Conservation (phyloP, 345 rosid species). For the Citrus glauca region DNA sequence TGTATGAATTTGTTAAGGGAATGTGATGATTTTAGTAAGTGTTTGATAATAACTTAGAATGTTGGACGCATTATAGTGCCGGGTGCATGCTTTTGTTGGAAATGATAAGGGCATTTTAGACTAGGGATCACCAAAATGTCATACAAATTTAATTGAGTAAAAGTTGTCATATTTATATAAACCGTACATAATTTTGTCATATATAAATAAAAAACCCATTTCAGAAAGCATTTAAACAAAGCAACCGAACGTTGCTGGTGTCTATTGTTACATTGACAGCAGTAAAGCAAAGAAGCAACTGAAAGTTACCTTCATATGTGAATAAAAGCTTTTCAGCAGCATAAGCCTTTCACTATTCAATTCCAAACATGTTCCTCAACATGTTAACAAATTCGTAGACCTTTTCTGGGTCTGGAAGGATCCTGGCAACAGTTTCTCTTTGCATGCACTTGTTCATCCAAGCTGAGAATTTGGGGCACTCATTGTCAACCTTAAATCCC, state of each 20-base stretch:
- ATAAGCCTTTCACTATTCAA: conserved; percentile 8
- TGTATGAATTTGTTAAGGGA: too few relatives aligned
- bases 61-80: too few relatives aligned
- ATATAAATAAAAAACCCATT: too few relatives aligned
- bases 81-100: too few relatives aligned
- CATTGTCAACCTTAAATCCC: conserved; percentile 34
- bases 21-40: too few relatives aligned
- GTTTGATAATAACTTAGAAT: too few relatives aligned
- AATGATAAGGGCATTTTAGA: too few relatives aligned
- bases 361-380: conserved; percentile 52
- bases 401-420: conserved; percentile 45
- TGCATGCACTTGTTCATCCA: conserved; percentile 56
- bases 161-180: too few relatives aligned
- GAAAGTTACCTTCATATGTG: not conserved
- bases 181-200: too few relatives aligned
- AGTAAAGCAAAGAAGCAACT: not conserved
- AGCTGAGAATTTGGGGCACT: conserved; percentile 45
- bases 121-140: too few relatives aligned
- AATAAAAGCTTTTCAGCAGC: too few relatives aligned
- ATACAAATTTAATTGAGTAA: too few relatives aligned
- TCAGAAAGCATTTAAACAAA: not conserved
- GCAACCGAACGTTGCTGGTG: not conserved
- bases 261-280: not conserved
- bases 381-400: conserved; percentile 35
- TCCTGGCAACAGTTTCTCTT: conserved; percentile 44